These are phyloP conservation scores for Monilinia vaccinii-corymbosi DNA, from an alignment of 2,329 filamentous ascomycete genomes.

Conservation along the genomic window DNA sequence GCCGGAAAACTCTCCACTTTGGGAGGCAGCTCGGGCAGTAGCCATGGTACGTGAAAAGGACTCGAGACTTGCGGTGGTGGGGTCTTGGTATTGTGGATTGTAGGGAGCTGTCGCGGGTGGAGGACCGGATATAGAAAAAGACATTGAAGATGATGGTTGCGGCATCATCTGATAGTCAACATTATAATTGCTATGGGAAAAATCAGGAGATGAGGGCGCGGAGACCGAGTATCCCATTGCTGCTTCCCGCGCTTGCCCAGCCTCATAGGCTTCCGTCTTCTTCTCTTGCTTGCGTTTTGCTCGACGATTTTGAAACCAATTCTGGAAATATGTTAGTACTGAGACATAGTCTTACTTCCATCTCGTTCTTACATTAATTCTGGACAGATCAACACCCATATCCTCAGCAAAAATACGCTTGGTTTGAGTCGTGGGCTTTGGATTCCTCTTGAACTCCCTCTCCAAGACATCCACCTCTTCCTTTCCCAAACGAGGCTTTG, in stretches of 20 bases:
- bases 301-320: constrained; percentile 61
- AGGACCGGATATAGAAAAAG: constrained; percentile 16
- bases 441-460: constrained; percentile 53
- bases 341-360: not conserved
- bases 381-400: constrained; percentile 53
- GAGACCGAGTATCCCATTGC: constrained; percentile 18
- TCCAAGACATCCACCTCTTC: constrained; percentile 52
- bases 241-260: constrained; percentile 30
- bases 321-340: constrained; percentile 34
- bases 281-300: constrained; percentile 46
- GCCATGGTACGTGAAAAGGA: constrained; percentile 26
- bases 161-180: constrained; percentile 13
- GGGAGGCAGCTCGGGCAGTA: constrained; percentile 16
- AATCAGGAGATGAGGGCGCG: constrained; percentile 25
- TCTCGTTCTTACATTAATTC: constrained; percentile 47
- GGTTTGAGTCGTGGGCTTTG: constrained; percentile 52
- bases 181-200: constrained; percentile 18
- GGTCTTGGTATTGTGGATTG: constrained; percentile 25
- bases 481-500: constrained; percentile 39
- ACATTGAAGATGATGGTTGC: constrained; percentile 13
- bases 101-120: constrained; percentile 22
- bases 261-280: constrained; percentile 43
- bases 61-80: constrained; percentile 22
- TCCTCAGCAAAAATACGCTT: constrained; percentile 53
- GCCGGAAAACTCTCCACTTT: constrained; percentile 16